phyloP scores from a whole-genome alignment of 2,329 filamentous ascomycete species.

The Calonectria multiphialidica region DNA sequence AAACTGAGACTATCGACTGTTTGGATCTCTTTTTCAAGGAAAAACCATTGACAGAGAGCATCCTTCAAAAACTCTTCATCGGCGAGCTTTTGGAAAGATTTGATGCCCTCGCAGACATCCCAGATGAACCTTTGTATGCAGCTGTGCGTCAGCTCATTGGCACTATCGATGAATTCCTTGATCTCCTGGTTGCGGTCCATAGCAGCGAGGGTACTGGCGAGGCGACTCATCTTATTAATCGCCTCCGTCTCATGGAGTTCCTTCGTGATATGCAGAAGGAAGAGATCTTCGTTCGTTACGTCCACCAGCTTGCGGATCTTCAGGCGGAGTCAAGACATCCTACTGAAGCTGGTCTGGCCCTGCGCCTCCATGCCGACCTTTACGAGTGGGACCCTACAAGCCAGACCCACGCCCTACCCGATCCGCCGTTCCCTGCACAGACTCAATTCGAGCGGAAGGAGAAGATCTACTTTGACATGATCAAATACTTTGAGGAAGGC shows the following conservation, averaged over 20 bases:
- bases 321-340: slow-evolving; percentile 83
- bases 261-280: slow-evolving; percentile 96
- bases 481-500: slow-evolving; percentile 94
- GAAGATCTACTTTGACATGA: slow-evolving; percentile 92
- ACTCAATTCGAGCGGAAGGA: slow-evolving; percentile 94
- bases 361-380: slow-evolving; percentile 90
- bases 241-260: slow-evolving; percentile 93
- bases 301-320: slow-evolving; percentile 87
- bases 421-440: slow-evolving; percentile 85
- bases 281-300: slow-evolving; percentile 95
- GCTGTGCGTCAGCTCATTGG: slow-evolving; percentile 84
- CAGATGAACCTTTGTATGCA: slow-evolving; percentile 79
- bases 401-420: slow-evolving; percentile 73
- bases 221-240: slow-evolving; percentile 87
- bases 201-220: slow-evolving; percentile 80
- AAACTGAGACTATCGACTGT: slow-evolving; percentile 97
- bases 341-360: slow-evolving; percentile 88
- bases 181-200: slow-evolving; percentile 91
- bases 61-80: slow-evolving; percentile 93
- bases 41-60: slow-evolving; percentile 87
- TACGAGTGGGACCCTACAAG: slow-evolving; percentile 89
- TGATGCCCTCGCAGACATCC: slow-evolving; percentile 73
- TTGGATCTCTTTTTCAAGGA: slow-evolving; percentile 91
- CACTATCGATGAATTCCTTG: slow-evolving; percentile 90
- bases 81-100: slow-evolving; percentile 87